Evolutionary conservation across 306 rosid species (phyloP).

Genomic region (Cyamopsis tetragonoloba): DNA sequence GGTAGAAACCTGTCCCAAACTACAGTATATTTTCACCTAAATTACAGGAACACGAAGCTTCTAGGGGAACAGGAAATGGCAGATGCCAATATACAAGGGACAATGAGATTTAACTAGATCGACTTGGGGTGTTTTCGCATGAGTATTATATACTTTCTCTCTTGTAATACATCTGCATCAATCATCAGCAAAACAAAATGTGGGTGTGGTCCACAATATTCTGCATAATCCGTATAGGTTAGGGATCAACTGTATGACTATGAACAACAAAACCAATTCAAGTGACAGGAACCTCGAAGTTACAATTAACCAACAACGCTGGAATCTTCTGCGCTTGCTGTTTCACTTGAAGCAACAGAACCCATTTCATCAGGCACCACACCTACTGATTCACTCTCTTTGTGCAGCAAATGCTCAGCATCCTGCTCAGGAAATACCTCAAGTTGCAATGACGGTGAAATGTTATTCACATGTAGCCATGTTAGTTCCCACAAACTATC

Average conservation of each 20-base stretch:
- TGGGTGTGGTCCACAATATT: slow-evolving; percentile 23
- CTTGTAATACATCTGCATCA: slow-evolving; percentile 23
- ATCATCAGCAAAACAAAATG: slow-evolving; percentile 32
- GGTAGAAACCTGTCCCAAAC: slow-evolving; percentile 23
- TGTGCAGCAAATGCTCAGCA: slow-evolving; percentile 42
- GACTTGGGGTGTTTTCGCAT: slow-evolving; percentile 21
- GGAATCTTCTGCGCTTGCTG: slow-evolving; percentile 35
- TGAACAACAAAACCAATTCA: slow-evolving; percentile 28
- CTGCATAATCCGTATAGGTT: slow-evolving; percentile 29
- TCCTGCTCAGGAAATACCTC: slow-evolving; percentile 88
- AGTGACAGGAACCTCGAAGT: slow-evolving; percentile 23
- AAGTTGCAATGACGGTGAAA: slow-evolving; percentile 74
- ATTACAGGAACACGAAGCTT: slow-evolving; percentile 19
- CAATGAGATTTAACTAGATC: slow-evolving; percentile 10
- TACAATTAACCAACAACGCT: slow-evolving; percentile 45
- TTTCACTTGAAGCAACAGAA: slow-evolving; percentile 39
- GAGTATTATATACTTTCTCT: slow-evolving; percentile 11
- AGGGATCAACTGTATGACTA: slow-evolving; percentile 18
- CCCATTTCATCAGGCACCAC: slow-evolving; percentile 41
- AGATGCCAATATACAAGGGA: slow-evolving; percentile 17
- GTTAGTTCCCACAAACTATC: slow-evolving; percentile 97
- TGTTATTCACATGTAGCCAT: slow-evolving; percentile 87
- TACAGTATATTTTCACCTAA: slow-evolving; percentile 23
- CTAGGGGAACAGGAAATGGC: background rate
- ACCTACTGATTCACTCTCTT: slow-evolving; percentile 41